phyloP scores from a whole-genome alignment of 2,329 filamentous ascomycete genomes.

The Stemphylium lycopersici region DNA sequence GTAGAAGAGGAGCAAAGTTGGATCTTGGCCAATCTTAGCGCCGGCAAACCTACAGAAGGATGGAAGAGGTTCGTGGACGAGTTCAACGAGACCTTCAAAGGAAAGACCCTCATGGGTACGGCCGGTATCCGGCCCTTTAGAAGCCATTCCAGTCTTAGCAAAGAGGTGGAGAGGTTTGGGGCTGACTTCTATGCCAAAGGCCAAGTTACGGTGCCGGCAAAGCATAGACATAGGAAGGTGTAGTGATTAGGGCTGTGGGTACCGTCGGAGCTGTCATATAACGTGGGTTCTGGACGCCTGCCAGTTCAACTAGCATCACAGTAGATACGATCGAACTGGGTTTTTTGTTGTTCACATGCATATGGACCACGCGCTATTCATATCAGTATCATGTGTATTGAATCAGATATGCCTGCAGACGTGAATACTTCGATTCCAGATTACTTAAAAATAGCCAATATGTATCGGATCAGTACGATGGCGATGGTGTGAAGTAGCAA shows the following conservation, averaged over 20 bases:
- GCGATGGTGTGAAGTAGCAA: too few species aligned
- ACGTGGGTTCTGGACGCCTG: background rate
- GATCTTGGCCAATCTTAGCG: constrained; percentile 28
- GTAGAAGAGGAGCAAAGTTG: constrained; percentile 30
- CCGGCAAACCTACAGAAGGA: constrained; percentile 29
- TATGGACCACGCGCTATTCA: too few species aligned
- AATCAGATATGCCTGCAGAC: too few species aligned
- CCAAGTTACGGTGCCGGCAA: constrained; percentile 22
- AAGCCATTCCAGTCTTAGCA: constrained; percentile 31
- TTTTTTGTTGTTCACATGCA: too few species aligned
- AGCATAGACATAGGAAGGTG: constrained; percentile 10
- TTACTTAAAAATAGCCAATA: too few species aligned
- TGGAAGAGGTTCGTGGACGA: constrained; percentile 33
- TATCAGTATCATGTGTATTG: too few species aligned
- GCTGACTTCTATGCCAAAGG: constrained; percentile 30
- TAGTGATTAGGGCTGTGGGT: background rate
- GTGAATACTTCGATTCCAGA: too few species aligned
- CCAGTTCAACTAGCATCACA: background rate
- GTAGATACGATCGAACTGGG: background rate
- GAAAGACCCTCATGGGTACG: constrained; percentile 14
- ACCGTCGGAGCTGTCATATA: background rate
- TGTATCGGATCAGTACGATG: too few species aligned
- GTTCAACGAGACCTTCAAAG: constrained; percentile 34
- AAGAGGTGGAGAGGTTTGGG: constrained; percentile 40
- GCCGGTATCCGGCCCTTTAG: constrained; percentile 19